These are phyloP conservation scores for Teratosphaeria viscida DNA, from an alignment of 2,329 filamentous ascomycete genomes.

Conservation along the genomic window DNA sequence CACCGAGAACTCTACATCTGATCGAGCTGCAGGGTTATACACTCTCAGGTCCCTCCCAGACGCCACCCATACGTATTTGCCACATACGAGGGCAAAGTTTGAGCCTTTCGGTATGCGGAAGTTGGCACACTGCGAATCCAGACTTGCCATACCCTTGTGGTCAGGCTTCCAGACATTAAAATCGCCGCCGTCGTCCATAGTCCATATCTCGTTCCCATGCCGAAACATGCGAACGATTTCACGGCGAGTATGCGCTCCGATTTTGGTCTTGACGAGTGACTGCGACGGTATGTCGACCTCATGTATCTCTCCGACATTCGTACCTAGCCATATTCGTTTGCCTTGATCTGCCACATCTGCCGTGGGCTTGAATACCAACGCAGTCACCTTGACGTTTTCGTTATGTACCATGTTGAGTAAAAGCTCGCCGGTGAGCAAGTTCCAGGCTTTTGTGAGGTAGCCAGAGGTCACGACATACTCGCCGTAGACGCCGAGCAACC, in stretches of 20 bases:
- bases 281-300: conserved; percentile 76
- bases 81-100: conserved; percentile 80
- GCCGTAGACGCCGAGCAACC: conserved; percentile 78
- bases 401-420: conserved; percentile 72
- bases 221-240: conserved; percentile 80
- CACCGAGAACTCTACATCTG: conserved; percentile 63
- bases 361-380: conserved; percentile 77
- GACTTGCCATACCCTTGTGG: conserved; percentile 57
- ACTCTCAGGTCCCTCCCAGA: conserved; percentile 78
- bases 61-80: conserved; percentile 77
- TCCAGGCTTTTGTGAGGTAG: conserved; percentile 81
- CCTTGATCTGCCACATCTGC: conserved; percentile 70
- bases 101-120: conserved; percentile 73
- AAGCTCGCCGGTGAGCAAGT: conserved; percentile 67
- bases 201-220: conserved; percentile 85
- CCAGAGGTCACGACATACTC: conserved; percentile 80
- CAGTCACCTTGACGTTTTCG: conserved; percentile 72
- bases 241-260: conserved; percentile 62
- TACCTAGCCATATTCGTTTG: conserved; percentile 77
- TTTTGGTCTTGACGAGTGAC: conserved; percentile 56
- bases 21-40: conserved; percentile 62
- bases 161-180: conserved; percentile 81
- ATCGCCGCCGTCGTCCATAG: conserved; percentile 78
- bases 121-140: conserved; percentile 63
- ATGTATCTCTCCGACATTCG: conserved; percentile 74